Evolutionary conservation across 1,284 basidiomycete genomes (phyloP).

Genomic region (Agaricales sp.): DNA sequence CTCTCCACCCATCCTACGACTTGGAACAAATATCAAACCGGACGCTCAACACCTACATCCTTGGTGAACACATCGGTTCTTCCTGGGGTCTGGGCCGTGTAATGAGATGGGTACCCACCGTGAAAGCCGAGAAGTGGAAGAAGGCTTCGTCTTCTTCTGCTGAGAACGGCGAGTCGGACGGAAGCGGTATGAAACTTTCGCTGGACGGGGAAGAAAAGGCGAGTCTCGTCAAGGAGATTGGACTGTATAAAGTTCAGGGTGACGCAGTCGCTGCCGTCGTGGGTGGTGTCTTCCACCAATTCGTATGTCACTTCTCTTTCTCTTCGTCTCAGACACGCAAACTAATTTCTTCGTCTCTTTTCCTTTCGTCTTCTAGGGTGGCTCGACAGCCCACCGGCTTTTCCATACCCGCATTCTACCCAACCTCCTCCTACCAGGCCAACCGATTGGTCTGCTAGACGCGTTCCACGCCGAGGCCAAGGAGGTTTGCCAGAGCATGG

Average conservation of each 20-base stretch:
- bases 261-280: conserved; percentile 67
- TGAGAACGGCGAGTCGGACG: background rate
- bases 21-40: conserved; percentile 43
- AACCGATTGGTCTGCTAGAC: conserved; percentile 35
- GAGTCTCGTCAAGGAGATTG: conserved; percentile 36
- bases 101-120: conserved; percentile 60
- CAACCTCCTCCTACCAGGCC: conserved; percentile 34
- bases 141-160: background rate
- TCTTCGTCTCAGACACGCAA: background rate
- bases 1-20: conserved; percentile 38
- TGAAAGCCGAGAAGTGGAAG: conserved; percentile 14
- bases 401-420: conserved; percentile 63
- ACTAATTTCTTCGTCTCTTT: background rate
- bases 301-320: conserved; percentile 28
- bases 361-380: conserved; percentile 34
- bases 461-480: conserved; percentile 39
- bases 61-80: conserved; percentile 65
- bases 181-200: conserved; percentile 16
- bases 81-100: conserved; percentile 58
- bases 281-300: conserved; percentile 70
- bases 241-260: conserved; percentile 69
- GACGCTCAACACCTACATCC: conserved; percentile 52
- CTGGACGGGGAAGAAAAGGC: conserved; percentile 19
- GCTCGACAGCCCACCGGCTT: conserved; percentile 44
- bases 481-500: conserved; percentile 34